A percentile compares a stretch with the other conserved stretches of the same genome.
Evolutionary conservation across 495 filamentous ascomycete species (phyloP).

Genomic region (Trichoderma virens): DNA sequence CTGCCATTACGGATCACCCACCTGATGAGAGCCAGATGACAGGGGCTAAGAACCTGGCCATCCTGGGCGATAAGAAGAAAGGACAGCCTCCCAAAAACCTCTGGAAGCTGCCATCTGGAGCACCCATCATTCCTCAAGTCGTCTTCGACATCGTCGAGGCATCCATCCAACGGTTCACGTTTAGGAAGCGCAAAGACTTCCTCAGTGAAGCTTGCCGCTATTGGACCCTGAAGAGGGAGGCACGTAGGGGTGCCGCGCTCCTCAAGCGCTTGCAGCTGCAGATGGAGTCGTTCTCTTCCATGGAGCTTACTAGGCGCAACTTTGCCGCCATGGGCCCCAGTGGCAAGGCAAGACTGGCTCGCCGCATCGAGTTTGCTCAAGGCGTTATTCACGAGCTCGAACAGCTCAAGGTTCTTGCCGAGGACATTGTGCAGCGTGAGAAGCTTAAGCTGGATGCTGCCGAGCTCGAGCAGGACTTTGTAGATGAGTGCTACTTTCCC

Average conservation of each 20-base stretch:
- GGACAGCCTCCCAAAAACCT: conserved; percentile 57
- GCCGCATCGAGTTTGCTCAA: conserved; percentile 82
- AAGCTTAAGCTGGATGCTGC: conserved; percentile 64
- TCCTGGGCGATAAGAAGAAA: conserved; percentile 67
- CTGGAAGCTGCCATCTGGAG: conserved; percentile 93
- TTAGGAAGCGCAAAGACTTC: conserved; percentile 84
- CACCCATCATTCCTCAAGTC: conserved; percentile 83
- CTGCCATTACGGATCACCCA: conserved; percentile 50
- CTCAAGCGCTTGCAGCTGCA: conserved; percentile 89
- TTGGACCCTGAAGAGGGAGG: conserved; percentile 95
- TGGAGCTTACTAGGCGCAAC: conserved; percentile 90
- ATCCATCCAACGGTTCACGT: conserved; percentile 68
- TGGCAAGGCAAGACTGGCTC: conserved; percentile 66
- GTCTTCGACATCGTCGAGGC: conserved; percentile 74
- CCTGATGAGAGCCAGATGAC: conserved; percentile 50
- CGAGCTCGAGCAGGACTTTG: conserved; percentile 62
- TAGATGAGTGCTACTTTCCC: conserved; percentile 88
- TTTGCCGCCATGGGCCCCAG: conserved; percentile 85
- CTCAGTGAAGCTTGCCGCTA: conserved; percentile 89
- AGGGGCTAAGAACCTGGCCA: conserved; percentile 46
- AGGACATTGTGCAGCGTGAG: conserved; percentile 65
- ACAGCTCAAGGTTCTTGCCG: conserved; percentile 58
- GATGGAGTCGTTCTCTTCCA: conserved; percentile 89
- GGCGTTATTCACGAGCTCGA: conserved; percentile 67
- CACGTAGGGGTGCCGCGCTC: conserved; percentile 79